These are phyloP conservation scores for Pythium volutum DNA, from an alignment of 352 stramenopile genomes.

Conservation along the genomic window DNA sequence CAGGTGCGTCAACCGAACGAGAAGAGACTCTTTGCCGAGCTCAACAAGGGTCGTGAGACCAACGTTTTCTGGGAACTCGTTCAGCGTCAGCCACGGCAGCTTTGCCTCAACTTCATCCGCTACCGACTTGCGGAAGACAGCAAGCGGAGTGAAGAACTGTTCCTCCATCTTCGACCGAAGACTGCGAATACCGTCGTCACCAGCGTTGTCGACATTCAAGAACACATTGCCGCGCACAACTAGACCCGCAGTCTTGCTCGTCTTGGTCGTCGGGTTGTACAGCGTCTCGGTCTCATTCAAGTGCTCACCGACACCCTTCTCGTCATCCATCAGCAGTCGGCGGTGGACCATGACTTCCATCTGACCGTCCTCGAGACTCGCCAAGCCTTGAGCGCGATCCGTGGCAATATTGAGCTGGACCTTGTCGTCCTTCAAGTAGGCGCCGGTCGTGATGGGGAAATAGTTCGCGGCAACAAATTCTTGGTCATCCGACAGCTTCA, in stretches of 20 bases:
- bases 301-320: slow-evolving; percentile 90
- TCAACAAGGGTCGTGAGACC: slow-evolving; percentile 90
- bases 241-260: slow-evolving; percentile 53
- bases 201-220: slow-evolving; percentile 55
- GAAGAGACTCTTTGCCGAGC: slow-evolving; percentile 66
- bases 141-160: slow-evolving; percentile 63
- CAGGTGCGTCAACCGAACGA: slow-evolving; percentile 94
- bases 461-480: slow-evolving; percentile 97
- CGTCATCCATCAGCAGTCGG: slow-evolving; percentile 91
- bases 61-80: slow-evolving; percentile 90
- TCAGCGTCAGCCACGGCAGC: slow-evolving; percentile 57
- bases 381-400: slow-evolving; percentile 91
- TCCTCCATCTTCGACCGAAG: slow-evolving; percentile 67
- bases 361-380: slow-evolving; percentile 87
- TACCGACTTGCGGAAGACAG: slow-evolving; percentile 46
- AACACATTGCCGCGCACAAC: slow-evolving; percentile 67
- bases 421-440: slow-evolving; percentile 91
- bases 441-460: slow-evolving; percentile 95
- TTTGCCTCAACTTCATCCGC: slow-evolving; percentile 39
- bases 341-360: slow-evolving; percentile 99
- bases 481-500: slow-evolving; percentile 84
- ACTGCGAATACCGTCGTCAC: slow-evolving; percentile 47
- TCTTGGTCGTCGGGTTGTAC: slow-evolving; percentile 57
- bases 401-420: slow-evolving; percentile 86
- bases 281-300: slow-evolving; percentile 92